These are phyloP conservation scores for Lachancea mirantina DNA, from an alignment of 805 yeast genomes.

Conservation along the genomic window DNA sequence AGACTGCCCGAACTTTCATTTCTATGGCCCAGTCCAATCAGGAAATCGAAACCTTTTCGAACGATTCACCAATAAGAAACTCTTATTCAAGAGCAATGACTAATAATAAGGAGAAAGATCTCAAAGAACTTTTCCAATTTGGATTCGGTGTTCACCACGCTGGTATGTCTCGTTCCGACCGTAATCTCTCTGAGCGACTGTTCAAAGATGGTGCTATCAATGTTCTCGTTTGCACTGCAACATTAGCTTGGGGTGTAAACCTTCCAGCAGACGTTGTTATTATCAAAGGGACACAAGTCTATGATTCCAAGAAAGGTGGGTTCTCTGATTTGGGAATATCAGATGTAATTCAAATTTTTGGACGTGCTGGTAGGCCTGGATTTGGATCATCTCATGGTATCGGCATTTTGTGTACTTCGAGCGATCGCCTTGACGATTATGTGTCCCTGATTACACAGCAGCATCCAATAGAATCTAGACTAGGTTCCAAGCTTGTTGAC, in stretches of 20 bases:
- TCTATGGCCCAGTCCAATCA: conserved; percentile 56
- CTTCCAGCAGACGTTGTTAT: conserved; percentile 97
- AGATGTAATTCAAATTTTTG: conserved; percentile 95
- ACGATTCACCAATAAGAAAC: conserved; percentile 16
- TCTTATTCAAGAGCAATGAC: conserved; percentile 58
- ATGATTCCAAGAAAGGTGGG: conserved; percentile 93
- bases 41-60: conserved; percentile 42
- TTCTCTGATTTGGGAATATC: conserved; percentile 88
- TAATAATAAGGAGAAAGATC: conserved; percentile 65
- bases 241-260: conserved; percentile 99
- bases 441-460: conserved; percentile 86
- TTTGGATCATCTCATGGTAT: conserved; percentile 80
- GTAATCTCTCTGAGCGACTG: conserved; percentile 84
- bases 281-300: conserved; percentile 93
- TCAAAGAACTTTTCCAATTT: conserved; percentile 65
- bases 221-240: conserved; percentile 92
- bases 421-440: conserved; percentile 78
- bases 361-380: conserved; percentile 99
- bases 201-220: conserved; percentile 79
- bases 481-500: conserved; percentile 74
- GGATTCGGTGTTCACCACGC: conserved; percentile 98
- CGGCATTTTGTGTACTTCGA: conserved; percentile 80
- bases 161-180: conserved; percentile 86
- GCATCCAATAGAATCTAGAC: conserved; percentile 88
- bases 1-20: conserved; percentile 68